Base-by-base conservation (phyloP, 2,329 filamentous ascomycete species). In the Rhytidhysteron rufulum region DNA sequence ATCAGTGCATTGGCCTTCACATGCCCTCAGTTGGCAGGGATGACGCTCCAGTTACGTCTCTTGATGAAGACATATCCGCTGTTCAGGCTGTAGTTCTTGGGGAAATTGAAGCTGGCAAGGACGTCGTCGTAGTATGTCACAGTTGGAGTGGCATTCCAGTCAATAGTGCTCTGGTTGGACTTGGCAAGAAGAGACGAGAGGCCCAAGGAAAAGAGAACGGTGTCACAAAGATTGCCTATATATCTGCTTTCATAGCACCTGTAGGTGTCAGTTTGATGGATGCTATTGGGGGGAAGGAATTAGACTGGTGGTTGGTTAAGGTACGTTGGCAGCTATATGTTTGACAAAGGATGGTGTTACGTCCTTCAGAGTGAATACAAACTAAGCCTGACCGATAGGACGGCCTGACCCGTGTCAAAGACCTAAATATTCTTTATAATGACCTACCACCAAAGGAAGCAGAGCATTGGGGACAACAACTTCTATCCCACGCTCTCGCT, bases 191-290 rank as follows among this genome's bases (percentile, higher is more conserved):
- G 24, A 58, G 66, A 32, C 51, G 68, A 18, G 47, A 55, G 33
- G 44, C 48, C 15, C 41, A 51, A 11, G 67, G 66, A 0, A 58
- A 65, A 42, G 61, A 57, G 37, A 70, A 69, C 2, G 67, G 67
- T 1, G 48, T 72, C 3, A 45, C 63, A 3, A 55, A 51, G 41
- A 43, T 57, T 15, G 63, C 50, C 2, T 72, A 66, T 41, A 56
- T 63, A 38, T 54, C 58, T 36, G 61, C 61, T 0, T 69, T 69
- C 39, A 55, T 63, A 4, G 37, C 64, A n/a, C 58, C 59, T 6
- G 53, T 61, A 36, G 65, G 63, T 0, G 31, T 53, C 13, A 63
- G 57, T 34, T 46, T 69, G 27, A 34, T 56, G 35, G 59, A 55
- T 37, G 49, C 51, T n/a, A 34, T 59, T 5, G 53, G 55, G 5